Evolutionary conservation across 208 protist genomes (phyloP), one percentile per base, ranked within the genome.

Genomic region (Trypanosoma melophagium): DNA sequence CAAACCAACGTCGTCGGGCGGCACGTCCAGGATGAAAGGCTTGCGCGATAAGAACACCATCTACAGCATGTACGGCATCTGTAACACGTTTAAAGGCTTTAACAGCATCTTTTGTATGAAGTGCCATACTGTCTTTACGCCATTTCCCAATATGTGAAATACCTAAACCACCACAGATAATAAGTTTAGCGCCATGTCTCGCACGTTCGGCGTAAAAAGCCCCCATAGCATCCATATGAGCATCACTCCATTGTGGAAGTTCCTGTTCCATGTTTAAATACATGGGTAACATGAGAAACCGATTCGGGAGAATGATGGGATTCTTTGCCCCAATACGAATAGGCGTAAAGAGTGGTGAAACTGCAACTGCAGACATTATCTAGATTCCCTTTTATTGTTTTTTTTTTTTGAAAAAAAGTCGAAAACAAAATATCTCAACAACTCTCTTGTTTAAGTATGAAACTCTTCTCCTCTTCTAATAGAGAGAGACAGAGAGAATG

Each of bases 21-120:
- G 93, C 90, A 9, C 95, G 83, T 0, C 96, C 96, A 2, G 84
- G 71, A 79, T 98, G 94, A 54, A 97, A 85, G 28, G 96, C 94
- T 79, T 98, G 95, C 28, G 97, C 96, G 4, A 95, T 71, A 22
- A 98, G 87, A 72, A 90, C 84, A 4, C 90, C 86, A 8, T 87
- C 94, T 59, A 97, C 85, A 22, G 51, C 19, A 71, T 98, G 95
- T 16, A 98, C 89, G 0, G 92, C 90, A 0, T 67, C n/a, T 5
- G 94, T 98, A 22, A 98, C 92, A 16, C 66, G 69, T 16, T 65
- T 80, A 31, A 97, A 80, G 9, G 78, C 64, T 59, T 79, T 81
- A 24, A 90, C 88, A 17, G 91, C 89, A 31, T 93, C 81, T 28
- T 81, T 59, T 59, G 83, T 95, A 40, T 60, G 79, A 24, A 98